Evolutionary conservation across 2,329 filamentous ascomycete genomes (phyloP), one percentile per base, ranked within the genome.

Genomic region (Xylaria digitata): DNA sequence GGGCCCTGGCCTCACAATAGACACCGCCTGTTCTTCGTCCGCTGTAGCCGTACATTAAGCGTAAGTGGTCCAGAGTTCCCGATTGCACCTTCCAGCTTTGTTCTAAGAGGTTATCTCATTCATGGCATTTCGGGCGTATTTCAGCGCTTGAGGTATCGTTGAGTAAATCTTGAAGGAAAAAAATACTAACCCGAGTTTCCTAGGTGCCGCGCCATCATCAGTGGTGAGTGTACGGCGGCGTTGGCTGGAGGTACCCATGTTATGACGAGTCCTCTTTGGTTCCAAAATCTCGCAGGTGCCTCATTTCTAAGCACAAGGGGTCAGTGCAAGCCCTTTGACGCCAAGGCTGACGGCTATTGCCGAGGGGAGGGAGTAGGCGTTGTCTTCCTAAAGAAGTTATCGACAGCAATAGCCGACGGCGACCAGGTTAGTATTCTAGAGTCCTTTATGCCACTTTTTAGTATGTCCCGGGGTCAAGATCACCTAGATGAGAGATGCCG

Each of bases 291-390:
- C 6, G 60, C 72, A 6, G 71, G 45, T 0, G 75, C 68, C 4
- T 65, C 61, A n/a, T 77, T 79, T 46, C 62, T 77, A 9, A 75
- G 72, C 49, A 67, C 74, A 1, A 73, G 70, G 2, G 73, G 74
- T 2, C 70, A 68, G 9, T 76, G 68, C 49, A 72, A 77, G 50
- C 72, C 75, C 1, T 82, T 80, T 56, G 82, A 84, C 59, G 66
- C 73, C 0, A 67, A 71, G 1, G 84, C 81, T 0, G 80, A 85
- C 65, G 86, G 86, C 0, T 88, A 87, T 66, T 85, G 81, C 11
- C 78, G 85, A 2, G 85, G 80, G 0, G 86, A 89, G 55, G 86
- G 82, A 0, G 72, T 80, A 2, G 82, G 72, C 0, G 70, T 77
- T 0, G 70, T 88, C 0, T 71, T 86, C 1, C 66, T 88, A 0